Evolutionary conservation across 2,329 filamentous ascomycete genomes (phyloP), one percentile per base, ranked within the genome.

Genomic region (Proliferodiscus dingleyae): DNA sequence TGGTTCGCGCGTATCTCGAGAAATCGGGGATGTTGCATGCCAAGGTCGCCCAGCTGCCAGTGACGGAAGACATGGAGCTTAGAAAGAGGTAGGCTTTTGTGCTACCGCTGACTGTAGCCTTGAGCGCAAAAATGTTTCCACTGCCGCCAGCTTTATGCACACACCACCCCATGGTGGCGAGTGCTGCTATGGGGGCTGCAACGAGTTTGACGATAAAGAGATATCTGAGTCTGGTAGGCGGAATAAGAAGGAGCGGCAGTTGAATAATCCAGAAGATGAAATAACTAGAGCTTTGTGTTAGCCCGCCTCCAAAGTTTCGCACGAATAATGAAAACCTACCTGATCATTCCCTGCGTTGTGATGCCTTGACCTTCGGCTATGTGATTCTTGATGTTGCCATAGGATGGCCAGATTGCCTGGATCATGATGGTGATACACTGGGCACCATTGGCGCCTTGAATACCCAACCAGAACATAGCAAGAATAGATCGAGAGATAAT

Each of bases 261-360:
- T 51, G 47, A 6, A 53, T 36, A 6, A 51, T 36, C 15, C 42
- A 37, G 24, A 43, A 53, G 13, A 81, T 53, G 49, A 81, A 72
- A 53, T 78, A 78, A 26, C 68, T 58, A 34, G n/a, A n/a, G n/a
- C n/a, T n/a, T 36, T 15, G 22, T 68, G 22, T 29, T 39, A 47
- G 5, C 41, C 68, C 22, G n/a, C n/a, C n/a, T n/a, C n/a, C n/a
- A n/a, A 73, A 73, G 50, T 77, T 75, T 46, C 74, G 61, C 8
- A 79, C 56, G 37, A 77, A 80, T 51, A 50, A 71, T n/a, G n/a
- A 52, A 75, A 74, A 22, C 68, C 19, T 34, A 56, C 55, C 55
- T 70, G 21, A 78, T 59, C 69, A 83, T 70, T 4, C 72, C 72
- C 48, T 76, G 70, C 3, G 71, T 75, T 4, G 72, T 75, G 37